Conservation (phyloP, 305 asterid species). For the Solanum chacoense region DNA sequence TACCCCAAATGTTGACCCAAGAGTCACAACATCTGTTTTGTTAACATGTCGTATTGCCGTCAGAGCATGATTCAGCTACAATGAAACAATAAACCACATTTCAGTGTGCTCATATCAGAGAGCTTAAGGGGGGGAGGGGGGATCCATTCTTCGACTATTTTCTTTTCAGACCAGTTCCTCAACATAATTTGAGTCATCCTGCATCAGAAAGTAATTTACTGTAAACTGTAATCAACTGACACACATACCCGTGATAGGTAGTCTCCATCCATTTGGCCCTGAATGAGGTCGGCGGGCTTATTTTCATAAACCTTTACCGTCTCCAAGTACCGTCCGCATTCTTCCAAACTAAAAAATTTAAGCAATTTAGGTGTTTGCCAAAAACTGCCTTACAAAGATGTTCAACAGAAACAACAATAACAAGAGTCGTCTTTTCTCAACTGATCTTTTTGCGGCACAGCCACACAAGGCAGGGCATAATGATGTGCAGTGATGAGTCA, state of each 20-base stretch:
- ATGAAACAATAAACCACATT: not conserved
- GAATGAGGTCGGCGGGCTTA: conserved; percentile 93
- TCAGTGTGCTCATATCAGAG: not conserved
- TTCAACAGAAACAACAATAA: not conserved
- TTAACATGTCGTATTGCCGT: conserved; percentile 82
- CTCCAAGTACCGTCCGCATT: conserved; percentile 95
- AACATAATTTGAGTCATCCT: not conserved
- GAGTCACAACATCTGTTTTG: conserved; percentile 97
- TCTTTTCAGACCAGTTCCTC: not conserved
- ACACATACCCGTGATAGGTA: conserved; percentile 69
- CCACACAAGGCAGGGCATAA: not conserved
- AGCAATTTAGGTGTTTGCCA: not conserved
- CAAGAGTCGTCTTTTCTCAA: not conserved
- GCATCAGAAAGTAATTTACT: not conserved
- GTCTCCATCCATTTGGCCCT: conserved; percentile 96
- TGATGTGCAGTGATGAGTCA: not conserved
- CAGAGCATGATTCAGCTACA: conserved; percentile 72
- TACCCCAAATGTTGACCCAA: conserved; percentile 97
- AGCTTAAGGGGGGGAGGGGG: not conserved
- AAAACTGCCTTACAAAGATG: not conserved
- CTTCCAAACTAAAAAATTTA: conserved; percentile 61
- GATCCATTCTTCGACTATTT: not conserved
- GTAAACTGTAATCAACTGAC: not conserved
- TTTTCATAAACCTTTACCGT: conserved; percentile 92
- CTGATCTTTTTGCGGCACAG: not conserved